Base-by-base conservation (phyloP, 2,329 filamentous ascomycete genomes). In the Fusarium miscanthi region DNA sequence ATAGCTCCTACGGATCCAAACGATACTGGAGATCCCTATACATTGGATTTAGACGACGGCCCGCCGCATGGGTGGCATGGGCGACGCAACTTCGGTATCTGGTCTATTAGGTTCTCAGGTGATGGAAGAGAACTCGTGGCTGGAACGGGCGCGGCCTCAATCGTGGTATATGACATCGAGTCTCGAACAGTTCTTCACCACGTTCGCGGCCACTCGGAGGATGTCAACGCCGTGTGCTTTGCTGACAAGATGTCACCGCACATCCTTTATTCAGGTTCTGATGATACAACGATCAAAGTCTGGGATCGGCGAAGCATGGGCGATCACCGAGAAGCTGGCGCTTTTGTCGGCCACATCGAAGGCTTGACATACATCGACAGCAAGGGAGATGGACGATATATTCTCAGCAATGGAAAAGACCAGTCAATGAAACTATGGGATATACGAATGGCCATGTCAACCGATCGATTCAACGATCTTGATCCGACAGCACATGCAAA, bases 351-450 rank as follows among this genome's bases (percentile, higher is more conserved):
- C 6, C 90, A 92, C 75, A 86, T 88, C 59, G 89, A 92, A 78
- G 90, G 90, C 6, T 77, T 92, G 54, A 92, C 90, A 0, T 92
- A 92, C 76, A 87, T 92, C 61, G 90, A 92, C 80, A 91, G 88
- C 81, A 92, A 92, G 77, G 89, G 89, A 57, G 90, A 92, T 78
- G 90, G 90, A 8, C 85, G 90, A 63, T 98, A 98, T 80, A 92
- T 98, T 13, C 88, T 99, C 31, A 95, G 92, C 74, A 99, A 99
- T 77, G 94, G 91, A 69, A 99, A 98, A 80, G 96, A 99, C 79
- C 96, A 98, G 81, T 95, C 92, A 45, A 97, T 97, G 90, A 98
- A 98, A 82, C 87, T 99, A 1, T 99, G 96, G 96, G 96, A 99
- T 80, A 81, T 98, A 62, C 88, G 95, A 57, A 97, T 93, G 87